These are phyloP conservation scores for Macrolepiota fuliginosa DNA, from an alignment of 768 basidiomycete species.

Conservation along the genomic window DNA sequence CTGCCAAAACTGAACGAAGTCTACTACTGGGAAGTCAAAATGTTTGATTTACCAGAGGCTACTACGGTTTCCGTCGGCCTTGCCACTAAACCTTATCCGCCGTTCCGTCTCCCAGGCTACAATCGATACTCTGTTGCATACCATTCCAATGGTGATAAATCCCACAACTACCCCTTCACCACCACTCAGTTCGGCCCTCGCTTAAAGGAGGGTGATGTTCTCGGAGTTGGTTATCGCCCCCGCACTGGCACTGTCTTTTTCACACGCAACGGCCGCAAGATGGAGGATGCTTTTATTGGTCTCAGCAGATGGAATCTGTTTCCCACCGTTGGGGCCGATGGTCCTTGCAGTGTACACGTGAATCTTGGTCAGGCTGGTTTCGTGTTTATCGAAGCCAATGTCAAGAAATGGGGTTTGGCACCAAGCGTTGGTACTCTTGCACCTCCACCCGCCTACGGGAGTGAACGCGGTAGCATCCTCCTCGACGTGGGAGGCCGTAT, in stretches of 20 bases:
- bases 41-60: conserved; percentile 90
- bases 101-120: conserved; percentile 87
- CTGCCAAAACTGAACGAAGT: conserved; percentile 98
- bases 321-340: conserved; percentile 95
- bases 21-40: conserved; percentile 99
- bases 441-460: conserved; percentile 97
- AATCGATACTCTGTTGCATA: conserved; percentile 91
- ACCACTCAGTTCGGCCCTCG: conserved; percentile 76
- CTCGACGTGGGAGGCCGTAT: conserved; percentile 81
- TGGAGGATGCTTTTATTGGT: conserved; percentile 94
- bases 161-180: conserved; percentile 95
- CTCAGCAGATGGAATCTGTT: conserved; percentile 91
- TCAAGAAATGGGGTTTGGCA: conserved; percentile 99
- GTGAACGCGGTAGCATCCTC: conserved; percentile 93
- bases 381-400: conserved; percentile 99
- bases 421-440: conserved; percentile 97
- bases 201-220: conserved; percentile 91
- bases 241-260: conserved; percentile 98
- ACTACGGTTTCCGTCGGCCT: conserved; percentile 92
- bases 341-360: conserved; percentile 94
- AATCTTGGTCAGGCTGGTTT: conserved; percentile 98
- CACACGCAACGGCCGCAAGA: conserved; percentile 95
- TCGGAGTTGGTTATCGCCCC: conserved; percentile 95
- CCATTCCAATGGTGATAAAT: conserved; percentile 95
- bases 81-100: conserved; percentile 96